These are phyloP conservation scores for Cucurbita moschata DNA, from an alignment of 306 rosid genomes.

Conservation along the genomic window DNA sequence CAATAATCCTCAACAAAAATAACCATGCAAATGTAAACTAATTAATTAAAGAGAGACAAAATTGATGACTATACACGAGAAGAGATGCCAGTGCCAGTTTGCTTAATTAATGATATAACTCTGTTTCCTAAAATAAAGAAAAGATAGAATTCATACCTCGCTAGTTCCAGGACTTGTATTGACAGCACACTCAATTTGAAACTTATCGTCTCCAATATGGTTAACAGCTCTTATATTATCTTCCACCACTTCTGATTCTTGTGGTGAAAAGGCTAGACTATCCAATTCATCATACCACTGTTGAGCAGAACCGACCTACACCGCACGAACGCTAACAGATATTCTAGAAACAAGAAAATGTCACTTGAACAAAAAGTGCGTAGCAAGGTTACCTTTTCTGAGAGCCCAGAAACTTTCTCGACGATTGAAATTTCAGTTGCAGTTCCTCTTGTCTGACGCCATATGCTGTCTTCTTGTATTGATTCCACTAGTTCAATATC, in stretches of 20 bases:
- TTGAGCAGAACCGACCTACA: conserved; percentile 69
- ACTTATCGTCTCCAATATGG: conserved; percentile 24
- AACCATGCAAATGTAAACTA: too few species aligned
- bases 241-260: conserved; percentile 33
- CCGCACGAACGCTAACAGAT: conserved; percentile 12
- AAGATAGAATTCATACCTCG: conserved; percentile 39
- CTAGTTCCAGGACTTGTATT: conserved; percentile 79
- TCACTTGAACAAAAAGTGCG: background rate
- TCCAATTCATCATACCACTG: conserved; percentile 81
- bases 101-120: background rate
- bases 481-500: conserved; percentile 67
- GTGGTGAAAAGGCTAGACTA: conserved; percentile 34
- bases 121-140: background rate
- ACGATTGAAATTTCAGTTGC: conserved; percentile 40
- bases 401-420: conserved; percentile 32
- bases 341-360: conserved; percentile 1
- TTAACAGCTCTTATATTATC: conserved; percentile 17
- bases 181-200: conserved; percentile 27
- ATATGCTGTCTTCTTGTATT: conserved; percentile 54
- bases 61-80: background rate
- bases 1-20: too few species aligned
- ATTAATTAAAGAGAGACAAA: background rate
- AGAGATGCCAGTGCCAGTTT: background rate
- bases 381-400: conserved; percentile 37
- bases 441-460: conserved; percentile 83